A percentile compares a stretch with the other conserved stretches of the same genome.
Conservation (phyloP, 2,329 filamentous ascomycete species). For the Dactylella cylindrospora region DNA sequence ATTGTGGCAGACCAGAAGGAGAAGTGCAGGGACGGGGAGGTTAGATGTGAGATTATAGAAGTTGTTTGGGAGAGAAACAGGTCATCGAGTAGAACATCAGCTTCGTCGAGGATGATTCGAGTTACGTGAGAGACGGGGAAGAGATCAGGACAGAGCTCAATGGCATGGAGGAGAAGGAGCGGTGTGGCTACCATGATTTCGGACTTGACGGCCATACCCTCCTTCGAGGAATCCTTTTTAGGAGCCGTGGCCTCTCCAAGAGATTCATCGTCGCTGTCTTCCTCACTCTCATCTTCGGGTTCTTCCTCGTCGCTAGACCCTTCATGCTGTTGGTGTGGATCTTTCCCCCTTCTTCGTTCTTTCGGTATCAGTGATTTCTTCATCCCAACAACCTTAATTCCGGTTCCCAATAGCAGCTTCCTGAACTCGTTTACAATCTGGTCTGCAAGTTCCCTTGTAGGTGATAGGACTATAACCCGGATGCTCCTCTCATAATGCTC, state of each 20-base stretch:
- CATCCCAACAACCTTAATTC: conserved; percentile 77
- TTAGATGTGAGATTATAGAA: conserved; percentile 58
- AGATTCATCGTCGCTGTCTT: conserved; percentile 52
- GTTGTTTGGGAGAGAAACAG: conserved; percentile 88
- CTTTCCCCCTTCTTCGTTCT: conserved; percentile 26
- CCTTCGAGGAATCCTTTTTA: conserved; percentile 38
- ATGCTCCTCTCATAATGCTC: conserved; percentile 57
- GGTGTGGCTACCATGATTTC: conserved; percentile 82
- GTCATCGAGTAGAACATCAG: conserved; percentile 87
- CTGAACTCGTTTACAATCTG: conserved; percentile 84
- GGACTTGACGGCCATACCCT: conserved; percentile 63
- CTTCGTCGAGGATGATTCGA: conserved; percentile 84
- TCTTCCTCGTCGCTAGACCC: conserved; percentile 50
- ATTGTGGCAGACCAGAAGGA: conserved; percentile 97
- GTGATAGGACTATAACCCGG: conserved; percentile 71
- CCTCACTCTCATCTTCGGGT: conserved; percentile 50
- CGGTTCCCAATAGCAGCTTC: conserved; percentile 75
- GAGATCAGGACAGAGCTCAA: conserved; percentile 55
- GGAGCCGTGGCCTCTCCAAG: conserved; percentile 19
- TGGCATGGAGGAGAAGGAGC: conserved; percentile 72
- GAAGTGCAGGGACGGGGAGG: conserved; percentile 67
- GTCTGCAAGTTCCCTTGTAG: conserved; percentile 74
- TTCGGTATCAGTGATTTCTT: conserved; percentile 68
- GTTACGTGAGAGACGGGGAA: conserved; percentile 66
- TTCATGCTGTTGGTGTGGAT: conserved; percentile 48